These are phyloP conservation scores for Metschnikowia anglica DNA, from an alignment of 805 yeast genomes.

Conservation along the genomic window DNA sequence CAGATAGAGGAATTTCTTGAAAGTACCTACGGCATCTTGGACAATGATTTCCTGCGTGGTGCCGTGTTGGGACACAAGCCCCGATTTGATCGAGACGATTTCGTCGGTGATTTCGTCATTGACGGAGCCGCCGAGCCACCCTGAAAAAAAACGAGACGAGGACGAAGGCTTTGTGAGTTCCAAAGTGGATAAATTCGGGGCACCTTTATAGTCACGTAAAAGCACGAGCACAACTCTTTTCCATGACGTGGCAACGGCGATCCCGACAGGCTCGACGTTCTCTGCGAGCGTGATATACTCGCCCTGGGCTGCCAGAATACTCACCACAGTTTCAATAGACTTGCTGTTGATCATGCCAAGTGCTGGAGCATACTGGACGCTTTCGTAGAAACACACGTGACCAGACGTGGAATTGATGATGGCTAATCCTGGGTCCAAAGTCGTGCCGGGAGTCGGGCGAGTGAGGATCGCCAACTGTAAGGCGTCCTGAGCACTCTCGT, in stretches of 20 bases:
- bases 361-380: conserved; percentile 69
- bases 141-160: conserved; percentile 12
- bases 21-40: conserved; percentile 47
- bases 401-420: conserved; percentile 63
- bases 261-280: conserved; percentile 72
- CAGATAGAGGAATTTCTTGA: conserved; percentile 32
- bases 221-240: conserved; percentile 64
- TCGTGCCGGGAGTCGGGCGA: conserved; percentile 51
- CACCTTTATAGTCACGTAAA: conserved; percentile 67
- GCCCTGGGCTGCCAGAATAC: conserved; percentile 32
- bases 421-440: conserved; percentile 65
- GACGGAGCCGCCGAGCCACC: conserved; percentile 13
- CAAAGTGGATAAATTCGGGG: conserved; percentile 44
- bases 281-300: conserved; percentile 61
- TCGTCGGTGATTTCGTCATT: conserved; percentile 37
- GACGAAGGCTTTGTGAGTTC: conserved; percentile 24
- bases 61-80: conserved; percentile 51
- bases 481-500: conserved; percentile 15
- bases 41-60: conserved; percentile 39
- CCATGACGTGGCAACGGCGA: conserved; percentile 65
- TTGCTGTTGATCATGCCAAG: conserved; percentile 53
- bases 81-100: conserved; percentile 59
- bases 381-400: conserved; percentile 64
- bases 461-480: conserved; percentile 58
- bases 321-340: conserved; percentile 42